These are phyloP conservation scores for Trypanosomatidae sp. DNA, from an alignment of 208 protist species.

Conservation along the genomic window DNA sequence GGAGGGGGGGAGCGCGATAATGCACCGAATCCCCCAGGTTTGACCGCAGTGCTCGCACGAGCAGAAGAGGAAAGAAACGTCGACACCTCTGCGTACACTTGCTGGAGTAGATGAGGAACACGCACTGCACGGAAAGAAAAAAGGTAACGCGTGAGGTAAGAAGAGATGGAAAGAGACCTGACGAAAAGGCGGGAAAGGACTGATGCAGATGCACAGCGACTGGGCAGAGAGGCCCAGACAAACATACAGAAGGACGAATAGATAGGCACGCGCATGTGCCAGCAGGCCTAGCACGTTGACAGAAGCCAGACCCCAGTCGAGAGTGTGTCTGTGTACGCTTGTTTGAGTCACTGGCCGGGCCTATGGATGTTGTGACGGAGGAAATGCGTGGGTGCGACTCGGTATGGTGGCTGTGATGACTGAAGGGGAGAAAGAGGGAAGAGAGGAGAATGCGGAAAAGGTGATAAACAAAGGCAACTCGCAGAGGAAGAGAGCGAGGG, in stretches of 20 bases:
- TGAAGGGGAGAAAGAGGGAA: neutral
- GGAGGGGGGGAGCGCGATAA: neutral
- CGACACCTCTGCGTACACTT: neutral
- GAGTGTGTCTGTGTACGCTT: no score
- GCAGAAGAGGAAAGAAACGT: neutral
- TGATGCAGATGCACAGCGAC: neutral
- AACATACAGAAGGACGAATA: neutral
- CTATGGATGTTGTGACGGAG: neutral
- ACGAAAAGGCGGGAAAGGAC: neutral
- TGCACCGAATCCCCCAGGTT: neutral
- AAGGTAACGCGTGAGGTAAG: neutral
- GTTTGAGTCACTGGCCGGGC: neutral
- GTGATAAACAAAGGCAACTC: neutral
- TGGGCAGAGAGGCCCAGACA: neutral
- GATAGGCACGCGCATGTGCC: neutral
- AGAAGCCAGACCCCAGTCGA: neutral
- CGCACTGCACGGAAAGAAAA: neutral
- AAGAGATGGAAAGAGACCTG: neutral
- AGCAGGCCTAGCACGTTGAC: neutral
- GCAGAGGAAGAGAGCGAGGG: neutral
- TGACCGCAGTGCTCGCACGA: neutral
- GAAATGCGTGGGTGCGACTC: neutral
- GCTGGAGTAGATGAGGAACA: neutral
- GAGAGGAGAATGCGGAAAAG: neutral
- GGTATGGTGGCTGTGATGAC: neutral